A percentile compares a stretch with the other conserved stretches of the same genome.
Evolutionary conservation across 805 yeast species (phyloP).

Genomic region (Teunomyces panamensis): DNA sequence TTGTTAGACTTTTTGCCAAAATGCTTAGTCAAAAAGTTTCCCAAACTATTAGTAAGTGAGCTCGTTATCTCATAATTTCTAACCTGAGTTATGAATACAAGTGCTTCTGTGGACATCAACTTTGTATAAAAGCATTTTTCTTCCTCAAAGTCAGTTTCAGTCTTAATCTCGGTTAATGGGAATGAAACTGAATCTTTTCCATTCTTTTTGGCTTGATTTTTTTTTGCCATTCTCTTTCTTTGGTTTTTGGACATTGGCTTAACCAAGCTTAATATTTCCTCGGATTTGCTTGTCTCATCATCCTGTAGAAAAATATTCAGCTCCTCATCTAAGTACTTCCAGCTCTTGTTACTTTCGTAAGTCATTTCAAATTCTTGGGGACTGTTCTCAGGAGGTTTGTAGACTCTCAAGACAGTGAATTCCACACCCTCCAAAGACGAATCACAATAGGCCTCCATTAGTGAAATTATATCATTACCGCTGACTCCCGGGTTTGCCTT

Average conservation of each 20-base stretch:
- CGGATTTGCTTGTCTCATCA: neutral
- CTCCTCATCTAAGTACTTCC: slow-evolving; percentile 1
- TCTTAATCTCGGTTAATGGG: neutral
- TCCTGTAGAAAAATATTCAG: neutral
- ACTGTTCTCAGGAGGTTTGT: neutral
- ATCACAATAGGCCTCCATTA: slow-evolving; percentile 3
- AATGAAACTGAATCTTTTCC: neutral
- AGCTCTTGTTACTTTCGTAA: slow-evolving; percentile 2
- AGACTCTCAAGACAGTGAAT: slow-evolving; percentile 1
- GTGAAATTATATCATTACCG: slow-evolving; percentile 1
- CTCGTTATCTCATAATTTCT: slow-evolving; percentile 35
- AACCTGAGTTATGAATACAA: slow-evolving; percentile 33
- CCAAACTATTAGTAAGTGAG: neutral
- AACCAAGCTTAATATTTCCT: neutral
- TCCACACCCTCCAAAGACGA: neutral
- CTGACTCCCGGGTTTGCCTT: slow-evolving; percentile 1
- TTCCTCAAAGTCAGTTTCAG: neutral
- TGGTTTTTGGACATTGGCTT: slow-evolving; percentile 4
- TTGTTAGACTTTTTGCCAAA: slow-evolving; percentile 29
- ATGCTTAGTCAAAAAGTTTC: slow-evolving; percentile 16
- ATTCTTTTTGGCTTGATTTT: neutral
- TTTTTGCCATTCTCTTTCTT: neutral
- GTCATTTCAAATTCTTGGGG: slow-evolving; percentile 3
- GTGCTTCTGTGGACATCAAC: slow-evolving; percentile 38
- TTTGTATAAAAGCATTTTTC: slow-evolving; percentile 22